Evolutionary conservation across 108 stramenopile genomes (phyloP).

Genomic region (Cyclotella baltica): DNA sequence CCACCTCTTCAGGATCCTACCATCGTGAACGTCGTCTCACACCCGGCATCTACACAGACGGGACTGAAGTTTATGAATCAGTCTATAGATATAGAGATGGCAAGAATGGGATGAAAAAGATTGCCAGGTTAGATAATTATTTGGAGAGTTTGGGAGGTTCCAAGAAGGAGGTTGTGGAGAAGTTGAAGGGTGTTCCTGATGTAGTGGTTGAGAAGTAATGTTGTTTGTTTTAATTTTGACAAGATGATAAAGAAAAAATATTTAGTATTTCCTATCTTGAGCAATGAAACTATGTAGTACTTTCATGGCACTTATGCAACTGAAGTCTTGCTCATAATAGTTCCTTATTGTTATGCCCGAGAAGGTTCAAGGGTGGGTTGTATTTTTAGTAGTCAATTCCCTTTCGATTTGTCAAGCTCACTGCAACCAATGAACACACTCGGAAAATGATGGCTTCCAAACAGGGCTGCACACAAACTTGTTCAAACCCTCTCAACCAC

Average conservation of each 20-base stretch:
- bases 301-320: too few relatives aligned
- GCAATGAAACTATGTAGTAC: too few relatives aligned
- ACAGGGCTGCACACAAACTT: too few relatives aligned
- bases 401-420: too few relatives aligned
- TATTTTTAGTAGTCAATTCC: too few relatives aligned
- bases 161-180: slow-evolving; percentile 58
- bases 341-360: too few relatives aligned
- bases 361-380: too few relatives aligned
- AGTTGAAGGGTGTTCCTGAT: slow-evolving; percentile 79
- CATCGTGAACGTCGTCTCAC: slow-evolving; percentile 87
- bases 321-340: too few relatives aligned
- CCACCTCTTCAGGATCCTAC: slow-evolving; percentile 82
- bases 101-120: slow-evolving; percentile 80
- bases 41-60: slow-evolving; percentile 89
- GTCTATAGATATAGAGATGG: slow-evolving; percentile 84
- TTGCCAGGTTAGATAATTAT: slow-evolving; percentile 64
- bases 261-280: too few relatives aligned
- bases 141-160: slow-evolving; percentile 45
- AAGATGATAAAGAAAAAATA: neutral
- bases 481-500: too few relatives aligned
- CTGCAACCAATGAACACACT: too few relatives aligned
- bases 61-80: slow-evolving; percentile 73
- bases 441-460: too few relatives aligned
- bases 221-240: neutral
- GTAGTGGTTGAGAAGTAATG: slow-evolving; percentile 74